Percentiles rank a stretch among this genome's conserved stretches.
Conservation (phyloP, 441 rosid species). For the Gossypium davidsonii region DNA sequence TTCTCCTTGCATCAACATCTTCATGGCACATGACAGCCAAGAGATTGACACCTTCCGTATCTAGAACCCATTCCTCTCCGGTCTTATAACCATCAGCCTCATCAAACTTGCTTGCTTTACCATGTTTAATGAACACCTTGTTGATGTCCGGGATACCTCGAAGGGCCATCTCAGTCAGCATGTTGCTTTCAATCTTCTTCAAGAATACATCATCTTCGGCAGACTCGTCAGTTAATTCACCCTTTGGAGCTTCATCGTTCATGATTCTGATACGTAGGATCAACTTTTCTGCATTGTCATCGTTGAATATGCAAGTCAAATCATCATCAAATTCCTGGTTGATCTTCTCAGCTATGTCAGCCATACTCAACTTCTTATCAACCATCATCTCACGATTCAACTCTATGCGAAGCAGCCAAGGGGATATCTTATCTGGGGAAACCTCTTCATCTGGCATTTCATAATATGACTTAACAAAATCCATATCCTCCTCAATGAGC, state of each 20-base stretch:
- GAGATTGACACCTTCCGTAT: constrained; percentile 97
- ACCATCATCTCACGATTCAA: constrained; percentile 99
- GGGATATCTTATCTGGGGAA: constrained; percentile 86
- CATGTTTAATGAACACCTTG: constrained; percentile 85
- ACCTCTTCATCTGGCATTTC: constrained; percentile 99
- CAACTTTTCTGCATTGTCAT: constrained; percentile 89
- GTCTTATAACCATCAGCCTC: constrained; percentile 79
- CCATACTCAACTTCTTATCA: constrained; percentile 97
- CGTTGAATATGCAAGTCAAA: constrained; percentile 92
- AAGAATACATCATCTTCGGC: constrained; percentile 99
- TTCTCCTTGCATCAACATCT: constrained; percentile 85
- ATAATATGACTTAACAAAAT: constrained; percentile 88
- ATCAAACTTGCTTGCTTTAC: constrained; percentile 75
- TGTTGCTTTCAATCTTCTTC: constrained; percentile 95
- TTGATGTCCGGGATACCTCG: constrained; percentile 96
- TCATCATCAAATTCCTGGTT: constrained; percentile 92
- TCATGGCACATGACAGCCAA: constrained; percentile 95
- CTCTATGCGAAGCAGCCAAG: constrained; percentile 96
- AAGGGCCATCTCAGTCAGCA: constrained; percentile 98
- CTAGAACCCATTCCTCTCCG: constrained; percentile 92
- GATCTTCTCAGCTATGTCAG: constrained; percentile 94
- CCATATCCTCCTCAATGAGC: constrained; percentile 80
- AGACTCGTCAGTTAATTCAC: constrained; percentile 78
- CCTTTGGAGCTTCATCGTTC: constrained; percentile 96
- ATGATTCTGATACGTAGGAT: constrained; percentile 94